These are phyloP conservation scores for Colletotrichum karsti DNA, from an alignment of 2,329 filamentous ascomycete genomes.

Conservation along the genomic window DNA sequence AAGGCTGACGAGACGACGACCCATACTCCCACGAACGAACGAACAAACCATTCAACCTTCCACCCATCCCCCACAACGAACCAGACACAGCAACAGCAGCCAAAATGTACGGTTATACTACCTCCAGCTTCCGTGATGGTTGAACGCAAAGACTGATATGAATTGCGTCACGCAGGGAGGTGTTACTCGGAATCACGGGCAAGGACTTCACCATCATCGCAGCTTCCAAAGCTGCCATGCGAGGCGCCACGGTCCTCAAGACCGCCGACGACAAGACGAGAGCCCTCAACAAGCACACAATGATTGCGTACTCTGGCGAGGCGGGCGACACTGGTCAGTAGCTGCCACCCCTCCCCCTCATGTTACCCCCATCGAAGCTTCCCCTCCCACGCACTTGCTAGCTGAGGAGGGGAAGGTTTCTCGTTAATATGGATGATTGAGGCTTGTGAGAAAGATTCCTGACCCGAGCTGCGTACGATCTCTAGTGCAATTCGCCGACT, in stretches of 20 bases:
- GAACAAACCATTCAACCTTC: slow-evolving; percentile 12
- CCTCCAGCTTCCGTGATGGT: not conserved
- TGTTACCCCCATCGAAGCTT: not conserved
- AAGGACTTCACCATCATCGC: slow-evolving; percentile 99
- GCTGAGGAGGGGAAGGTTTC: not conserved
- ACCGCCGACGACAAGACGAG: slow-evolving; percentile 96
- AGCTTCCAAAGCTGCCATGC: slow-evolving; percentile 97
- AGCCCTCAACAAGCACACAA: slow-evolving; percentile 88
- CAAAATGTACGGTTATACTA: slow-evolving; percentile 38
- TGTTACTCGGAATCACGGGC: slow-evolving; percentile 96
- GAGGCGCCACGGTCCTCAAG: slow-evolving; percentile 96
- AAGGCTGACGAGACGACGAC: slow-evolving; percentile 26
- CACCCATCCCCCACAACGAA: not conserved
- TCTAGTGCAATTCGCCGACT: slow-evolving; percentile 97
- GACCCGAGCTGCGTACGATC: slow-evolving; percentile 26
- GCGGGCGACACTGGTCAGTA: slow-evolving; percentile 88
- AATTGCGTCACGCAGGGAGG: slow-evolving; percentile 73
- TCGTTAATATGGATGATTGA: not conserved
- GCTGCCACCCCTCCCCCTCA: not conserved
- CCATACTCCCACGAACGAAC: slow-evolving; percentile 9
- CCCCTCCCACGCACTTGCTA: not conserved
- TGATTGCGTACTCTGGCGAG: slow-evolving; percentile 96
- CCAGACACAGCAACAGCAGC: slow-evolving; percentile 21
- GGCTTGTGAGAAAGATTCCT: not conserved
- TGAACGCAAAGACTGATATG: slow-evolving; percentile 28